Base-by-base conservation (phyloP, 441 rosid genomes). In the Lagerstroemia fauriei region DNA sequence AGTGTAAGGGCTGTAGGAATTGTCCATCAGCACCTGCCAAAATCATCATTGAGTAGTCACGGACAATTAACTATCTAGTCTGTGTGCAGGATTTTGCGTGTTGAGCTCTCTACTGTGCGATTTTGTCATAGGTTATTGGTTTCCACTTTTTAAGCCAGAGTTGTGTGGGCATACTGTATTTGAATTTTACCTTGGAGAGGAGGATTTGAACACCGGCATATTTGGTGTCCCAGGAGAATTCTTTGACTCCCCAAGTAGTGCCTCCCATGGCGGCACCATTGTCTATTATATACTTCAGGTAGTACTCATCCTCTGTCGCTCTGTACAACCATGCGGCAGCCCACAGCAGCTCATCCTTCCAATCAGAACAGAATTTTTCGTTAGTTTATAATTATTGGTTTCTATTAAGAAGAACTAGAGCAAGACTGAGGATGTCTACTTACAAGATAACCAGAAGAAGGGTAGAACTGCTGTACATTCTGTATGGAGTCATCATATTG, bases 141-240 rank as follows among this genome's bases (percentile, higher is more conserved):
- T n/a, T 69, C 31, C 6, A 38, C 6, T 38, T 38, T 38, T 38
- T 38, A 6, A 38, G 44, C 44, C 44, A 38, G 44, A 38, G 44
- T 38, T 38, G 44, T 6, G 44, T 38, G 44, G 44, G 44, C 44
- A 38, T 38, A 38, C 76, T 12, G 32, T 14, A 48, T 12, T 12
- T 51, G 24, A 25, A 14, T 9, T 53, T 27, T 85, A 92, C 92
- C 94, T 91, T 90, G 69, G 87, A 81, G 41, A 92, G 88, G 73
- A 92, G 94, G 90, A 90, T 81, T 85, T 92, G 95, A 48, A 91
- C 89, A 72, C 94, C 95, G 2, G 91, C 95, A 56, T 91, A 91
- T 72, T 92, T 92, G 90, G 87, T 92, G 89, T 92, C 94, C 95
- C 94, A 92, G n/a, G 92, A 91, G 88, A 92, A 91, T 38, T 92